Conservation (phyloP, 371 early-diverging fungal genomes). For the Mucor piriformis region DNA sequence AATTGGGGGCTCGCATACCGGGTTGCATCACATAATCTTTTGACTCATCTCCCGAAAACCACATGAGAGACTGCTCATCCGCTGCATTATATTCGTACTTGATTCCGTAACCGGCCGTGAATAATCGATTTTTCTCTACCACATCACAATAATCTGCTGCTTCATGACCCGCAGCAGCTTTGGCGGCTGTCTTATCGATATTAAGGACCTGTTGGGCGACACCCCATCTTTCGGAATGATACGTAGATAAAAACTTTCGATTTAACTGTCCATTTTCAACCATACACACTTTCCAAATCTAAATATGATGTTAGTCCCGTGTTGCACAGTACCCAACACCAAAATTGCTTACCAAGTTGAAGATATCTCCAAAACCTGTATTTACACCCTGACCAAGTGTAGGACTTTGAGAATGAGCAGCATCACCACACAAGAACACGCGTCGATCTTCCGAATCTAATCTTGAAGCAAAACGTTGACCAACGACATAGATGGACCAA, state of each 20-base stretch:
- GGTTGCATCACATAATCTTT: constrained; percentile 15
- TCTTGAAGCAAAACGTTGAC: constrained; percentile 38
- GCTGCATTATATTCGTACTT: constrained; percentile 19
- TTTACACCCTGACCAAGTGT: constrained; percentile 51
- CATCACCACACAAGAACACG: constrained; percentile 50
- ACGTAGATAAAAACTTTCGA: constrained; percentile 30
- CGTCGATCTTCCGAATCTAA: constrained; percentile 36
- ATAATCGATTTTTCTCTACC: constrained; percentile 37
- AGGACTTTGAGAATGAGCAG: constrained; percentile 51
- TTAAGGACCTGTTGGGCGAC: constrained; percentile 42
- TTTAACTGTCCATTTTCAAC: constrained; percentile 36
- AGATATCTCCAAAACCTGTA: constrained; percentile 51
- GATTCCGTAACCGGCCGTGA: constrained; percentile 50
- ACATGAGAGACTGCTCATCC: constrained; percentile 14
- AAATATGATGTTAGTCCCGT: neutral
- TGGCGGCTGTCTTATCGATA: constrained; percentile 45
- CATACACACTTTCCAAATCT: constrained; percentile 48
- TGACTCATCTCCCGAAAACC: neutral
- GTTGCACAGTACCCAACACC: neutral
- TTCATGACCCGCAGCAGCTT: constrained; percentile 39
- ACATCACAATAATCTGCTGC: constrained; percentile 37
- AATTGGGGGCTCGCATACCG: constrained; percentile 51
- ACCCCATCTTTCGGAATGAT: constrained; percentile 37
- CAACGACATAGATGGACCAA: constrained; percentile 53
- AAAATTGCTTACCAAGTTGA: constrained; percentile 39